Evolutionary conservation across 805 yeast genomes (phyloP), one percentile per base, ranked within the genome.

Genomic region (Saccharomycopsis capsularis): DNA sequence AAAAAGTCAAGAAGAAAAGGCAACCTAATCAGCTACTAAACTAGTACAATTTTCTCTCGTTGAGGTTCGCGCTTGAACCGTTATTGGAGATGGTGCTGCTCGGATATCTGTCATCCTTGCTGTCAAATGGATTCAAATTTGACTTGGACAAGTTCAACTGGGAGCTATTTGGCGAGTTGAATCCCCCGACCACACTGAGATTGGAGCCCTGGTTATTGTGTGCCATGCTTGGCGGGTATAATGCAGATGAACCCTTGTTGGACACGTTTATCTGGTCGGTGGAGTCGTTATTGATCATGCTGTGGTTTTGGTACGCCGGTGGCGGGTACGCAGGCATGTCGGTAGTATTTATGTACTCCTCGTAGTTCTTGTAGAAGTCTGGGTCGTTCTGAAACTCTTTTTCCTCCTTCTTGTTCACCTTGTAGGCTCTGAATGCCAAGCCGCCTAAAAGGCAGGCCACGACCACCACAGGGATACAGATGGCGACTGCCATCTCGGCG

Each of bases 291-390:
- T 48, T 48, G 47, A 48, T n/a, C 51, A 48, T 48, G 22, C 23
- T 16, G 19, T 44, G 51, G 42, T 40, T 46, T 18, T 50, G 38
- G 30, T 43, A 37, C 23, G 51, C 46, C 16, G 50, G 53, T 7
- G 55, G 53, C 34, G 55, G 54, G 40, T 52, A 52, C 4, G 42
- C 40, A 18, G 53, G 54, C 49, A 52, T 47, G 11, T 52, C 55
- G 29, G 46, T 50, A 11, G 37, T 44, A 36, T 27, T 46, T 11
- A 52, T 50, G 24, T 38, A 50, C 40, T 52, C 55, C 11, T 52
- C 53, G 24, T 52, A 50, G 27, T 50, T 52, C 29, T 52, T 52
- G 36, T 52, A 52, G 37, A 52, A 52, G 19, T 52, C 53, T 5
- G 51, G 48, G 35, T 52, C 53, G 29, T 50, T 49, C 25, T 39